Percentiles rank a stretch among this genome's conserved stretches.
Conservation (phyloP, 345 rosid genomes). For the Toxicodendron radicans region DNA sequence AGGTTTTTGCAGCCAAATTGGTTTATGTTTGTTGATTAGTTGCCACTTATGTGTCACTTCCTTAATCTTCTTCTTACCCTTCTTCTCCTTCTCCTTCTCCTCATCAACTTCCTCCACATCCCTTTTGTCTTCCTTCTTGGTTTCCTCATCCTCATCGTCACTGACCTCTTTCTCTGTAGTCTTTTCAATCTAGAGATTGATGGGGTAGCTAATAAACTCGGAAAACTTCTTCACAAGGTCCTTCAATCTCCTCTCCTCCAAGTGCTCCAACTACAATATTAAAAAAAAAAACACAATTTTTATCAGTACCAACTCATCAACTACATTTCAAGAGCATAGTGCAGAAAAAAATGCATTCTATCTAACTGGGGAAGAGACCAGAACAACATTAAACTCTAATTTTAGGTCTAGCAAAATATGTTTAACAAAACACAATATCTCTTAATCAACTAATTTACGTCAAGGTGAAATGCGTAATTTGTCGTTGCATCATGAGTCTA, state of each 20-base stretch:
- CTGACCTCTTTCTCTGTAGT: conserved; percentile 53
- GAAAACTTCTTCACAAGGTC: conserved; percentile 63
- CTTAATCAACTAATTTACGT: too few relatives aligned
- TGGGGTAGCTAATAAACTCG: conserved; percentile 62
- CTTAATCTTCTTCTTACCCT: conserved; percentile 53
- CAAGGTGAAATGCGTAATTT: too few relatives aligned
- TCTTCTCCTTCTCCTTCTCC: conserved; percentile 48
- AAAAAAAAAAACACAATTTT: neutral
- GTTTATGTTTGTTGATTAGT: conserved; percentile 53
- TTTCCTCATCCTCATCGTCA: conserved; percentile 58
- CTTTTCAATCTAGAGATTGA: conserved; percentile 52
- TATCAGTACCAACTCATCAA: neutral
- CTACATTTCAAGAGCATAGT: neutral
- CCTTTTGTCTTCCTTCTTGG: conserved; percentile 48
- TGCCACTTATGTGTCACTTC: conserved; percentile 57
- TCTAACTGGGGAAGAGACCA: too few relatives aligned
- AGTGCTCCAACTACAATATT: conserved; percentile 38
- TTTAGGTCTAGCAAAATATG: too few relatives aligned
- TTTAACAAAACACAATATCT: too few relatives aligned
- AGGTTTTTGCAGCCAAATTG: conserved; percentile 53
- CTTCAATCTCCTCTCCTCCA: conserved; percentile 58
- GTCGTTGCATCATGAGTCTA: too few relatives aligned
- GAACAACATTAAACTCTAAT: too few relatives aligned
- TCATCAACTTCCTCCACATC: conserved; percentile 51
- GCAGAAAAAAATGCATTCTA: too few relatives aligned